Base-by-base conservation (phyloP, 2,329 filamentous ascomycete species). In the Pseudogymnoascus sp. region DNA sequence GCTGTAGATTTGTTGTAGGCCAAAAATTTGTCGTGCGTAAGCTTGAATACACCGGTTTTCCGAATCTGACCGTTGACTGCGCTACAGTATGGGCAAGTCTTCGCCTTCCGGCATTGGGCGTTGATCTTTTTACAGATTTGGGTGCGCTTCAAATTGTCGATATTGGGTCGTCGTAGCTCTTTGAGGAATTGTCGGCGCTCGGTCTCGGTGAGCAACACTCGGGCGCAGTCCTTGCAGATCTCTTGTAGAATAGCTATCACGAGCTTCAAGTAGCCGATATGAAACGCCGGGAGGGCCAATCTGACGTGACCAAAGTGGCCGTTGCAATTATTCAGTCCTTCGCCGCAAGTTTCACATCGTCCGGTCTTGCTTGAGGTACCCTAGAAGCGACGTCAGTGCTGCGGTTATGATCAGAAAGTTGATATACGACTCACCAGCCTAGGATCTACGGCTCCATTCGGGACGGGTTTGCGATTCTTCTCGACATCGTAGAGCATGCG, bases 221-320 rank as follows among this genome's bases (percentile, higher is more conserved):
- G 84, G 23, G 91, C 90, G 74, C 95, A 99, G 72, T 93, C 87
- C 74, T 96, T 99, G 86, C 95, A 99, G 68, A 99, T 96, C 72
- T 95, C 89, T 74, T 97, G 93, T 23, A 99, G 82, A 63, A 96
- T 93, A 50, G 88, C 88, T 73, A 96, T 93, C 67, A 95, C 91
- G 74, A 96, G 92, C 74, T 92, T 95, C 70, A 99, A 84, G 74
- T 97, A 99, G 38, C 95, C 95, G 68, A 97, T 92, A 73, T 99
- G 95, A 73, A 97, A 97, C 46, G 89, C 91, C 3, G 95, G 95
- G 61, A 99, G 81, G 1, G 93, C 91, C 12, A 99, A 84, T 71
- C 90, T 87, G 70, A 99, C 89, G 76, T 97, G 89, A 56, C 95
- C 95, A 72, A 97, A 99, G 76, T 99, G 95, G 11, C 95, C 95